These are phyloP conservation scores for Cladobotryum protrusum DNA, from an alignment of 2,329 filamentous ascomycete genomes.

Conservation along the genomic window DNA sequence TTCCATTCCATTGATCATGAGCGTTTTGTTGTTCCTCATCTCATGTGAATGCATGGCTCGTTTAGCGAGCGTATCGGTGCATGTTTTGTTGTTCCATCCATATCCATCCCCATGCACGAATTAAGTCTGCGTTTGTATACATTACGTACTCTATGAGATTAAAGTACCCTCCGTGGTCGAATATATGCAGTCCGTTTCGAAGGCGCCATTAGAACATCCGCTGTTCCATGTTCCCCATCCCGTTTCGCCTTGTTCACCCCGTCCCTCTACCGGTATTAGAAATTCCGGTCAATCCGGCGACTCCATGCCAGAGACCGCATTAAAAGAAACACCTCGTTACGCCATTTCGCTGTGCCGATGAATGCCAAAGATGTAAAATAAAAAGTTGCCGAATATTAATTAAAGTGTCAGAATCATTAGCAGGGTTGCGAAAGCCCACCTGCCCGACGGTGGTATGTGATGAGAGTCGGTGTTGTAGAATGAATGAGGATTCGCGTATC, in stretches of 20 bases:
- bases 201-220: conserved; percentile 11
- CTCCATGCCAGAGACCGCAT: conserved; percentile 22
- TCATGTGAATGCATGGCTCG: conserved; percentile 21
- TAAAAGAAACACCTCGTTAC: conserved; percentile 28
- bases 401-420: conserved; percentile 23
- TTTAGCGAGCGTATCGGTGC: conserved; percentile 29
- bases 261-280: conserved; percentile 21
- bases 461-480: conserved; percentile 9
- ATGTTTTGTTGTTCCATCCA: conserved; percentile 19
- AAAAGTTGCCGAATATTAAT: conserved; percentile 27
- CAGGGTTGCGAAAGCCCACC: conserved; percentile 15
- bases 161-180: conserved; percentile 17
- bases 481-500: conserved; percentile 1
- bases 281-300: conserved; percentile 21
- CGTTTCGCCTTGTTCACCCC: conserved; percentile 4
- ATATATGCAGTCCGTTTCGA: conserved; percentile 24
- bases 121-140: conserved; percentile 34
- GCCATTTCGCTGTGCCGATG: conserved; percentile 36
- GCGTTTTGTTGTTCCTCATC: conserved; percentile 13
- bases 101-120: conserved; percentile 25
- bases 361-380: conserved; percentile 34
- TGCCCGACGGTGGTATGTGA: conserved; percentile 11
- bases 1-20: conserved; percentile 5
- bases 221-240: conserved; percentile 8
- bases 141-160: conserved; percentile 34